A percentile compares a stretch with the other conserved stretches of the same genome.
Evolutionary conservation across 2,329 filamentous ascomycete genomes (phyloP).

Genomic region (Fusarium tricinctum): DNA sequence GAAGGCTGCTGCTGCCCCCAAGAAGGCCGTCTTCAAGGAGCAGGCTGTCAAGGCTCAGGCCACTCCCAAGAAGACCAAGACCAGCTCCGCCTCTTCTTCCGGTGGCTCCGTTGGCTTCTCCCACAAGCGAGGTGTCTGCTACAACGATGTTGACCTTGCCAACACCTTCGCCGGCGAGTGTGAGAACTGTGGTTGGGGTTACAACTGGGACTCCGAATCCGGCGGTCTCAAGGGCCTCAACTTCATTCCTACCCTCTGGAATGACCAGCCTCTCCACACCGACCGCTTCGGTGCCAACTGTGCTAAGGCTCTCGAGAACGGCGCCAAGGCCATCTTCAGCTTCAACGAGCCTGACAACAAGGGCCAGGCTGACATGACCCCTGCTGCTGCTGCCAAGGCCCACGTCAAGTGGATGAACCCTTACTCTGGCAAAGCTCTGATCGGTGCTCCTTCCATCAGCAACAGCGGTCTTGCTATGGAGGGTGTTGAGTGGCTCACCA

Average conservation of each 20-base stretch:
- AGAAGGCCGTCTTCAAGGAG: constrained; percentile 20
- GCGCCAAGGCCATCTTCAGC: constrained; percentile 70
- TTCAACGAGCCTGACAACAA: constrained; percentile 80
- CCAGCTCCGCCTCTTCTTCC: constrained; percentile 18
- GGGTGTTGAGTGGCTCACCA: constrained; percentile 70
- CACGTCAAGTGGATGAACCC: constrained; percentile 70
- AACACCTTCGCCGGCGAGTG: constrained; percentile 61
- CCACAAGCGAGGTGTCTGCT: constrained; percentile 76
- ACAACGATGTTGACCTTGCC: constrained; percentile 71
- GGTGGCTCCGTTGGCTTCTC: constrained; percentile 44
- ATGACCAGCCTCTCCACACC: constrained; percentile 60
- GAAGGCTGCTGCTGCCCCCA: constrained; percentile 17
- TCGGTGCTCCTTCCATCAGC: constrained; percentile 72
- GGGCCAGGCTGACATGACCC: constrained; percentile 70
- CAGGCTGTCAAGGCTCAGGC: constrained; percentile 18
- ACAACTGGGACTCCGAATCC: constrained; percentile 74
- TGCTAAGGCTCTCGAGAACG: constrained; percentile 64
- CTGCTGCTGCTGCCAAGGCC: constrained; percentile 64
- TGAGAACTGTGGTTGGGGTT: constrained; percentile 69
- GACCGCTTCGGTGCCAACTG: constrained; percentile 66
- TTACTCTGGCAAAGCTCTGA: constrained; percentile 65
- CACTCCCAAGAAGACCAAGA: constrained; percentile 16
- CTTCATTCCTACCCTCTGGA: constrained; percentile 78
- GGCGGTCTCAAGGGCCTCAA: constrained; percentile 62
- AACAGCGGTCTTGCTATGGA: constrained; percentile 66